Conservation (phyloP, 352 stramenopile species). For the Phytophthora sp. region DNA sequence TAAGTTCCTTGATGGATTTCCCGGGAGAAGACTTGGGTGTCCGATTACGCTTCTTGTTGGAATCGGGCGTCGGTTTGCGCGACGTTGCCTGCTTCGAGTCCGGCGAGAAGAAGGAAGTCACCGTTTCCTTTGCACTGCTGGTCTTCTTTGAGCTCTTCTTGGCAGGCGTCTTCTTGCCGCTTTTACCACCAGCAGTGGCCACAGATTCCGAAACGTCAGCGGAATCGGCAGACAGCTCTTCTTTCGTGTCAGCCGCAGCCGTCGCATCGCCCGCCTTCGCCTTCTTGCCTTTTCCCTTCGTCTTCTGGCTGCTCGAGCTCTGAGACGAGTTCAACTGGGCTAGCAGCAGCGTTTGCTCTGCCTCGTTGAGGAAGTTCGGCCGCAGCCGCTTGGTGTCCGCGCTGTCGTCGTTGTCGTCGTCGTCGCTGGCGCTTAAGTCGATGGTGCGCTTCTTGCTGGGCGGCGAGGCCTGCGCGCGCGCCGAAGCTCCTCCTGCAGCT, state of each 20-base stretch:
- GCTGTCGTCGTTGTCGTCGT: conserved; percentile 41
- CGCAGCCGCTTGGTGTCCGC: conserved; percentile 47
- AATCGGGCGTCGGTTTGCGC: conserved; percentile 43
- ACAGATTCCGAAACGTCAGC: not conserved
- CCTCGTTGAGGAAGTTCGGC: conserved; percentile 66
- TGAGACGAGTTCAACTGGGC: conserved; percentile 53
- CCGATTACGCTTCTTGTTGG: conserved; percentile 48
- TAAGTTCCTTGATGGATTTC: conserved; percentile 28
- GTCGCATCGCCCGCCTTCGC: conserved; percentile 2
- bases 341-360: conserved; percentile 65
- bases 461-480: not conserved
- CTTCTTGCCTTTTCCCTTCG: conserved; percentile 19
- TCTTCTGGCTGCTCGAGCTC: conserved; percentile 11
- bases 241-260: not conserved
- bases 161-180: conserved; percentile 13
- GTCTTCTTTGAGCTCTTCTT: conserved; percentile 52
- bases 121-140: not conserved
- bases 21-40: conserved; percentile 32
- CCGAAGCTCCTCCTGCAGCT: conserved; percentile 16
- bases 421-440: conserved; percentile 42
- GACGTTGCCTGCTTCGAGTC: conserved; percentile 35
- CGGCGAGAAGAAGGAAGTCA: conserved; percentile 53
- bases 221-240: conserved; percentile 8
- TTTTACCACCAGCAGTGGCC: conserved; percentile 1
- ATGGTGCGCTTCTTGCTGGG: conserved; percentile 62